phyloP scores from a whole-genome alignment of 1,284 basidiomycete genomes.

The Pyrrhoderma noxium region DNA sequence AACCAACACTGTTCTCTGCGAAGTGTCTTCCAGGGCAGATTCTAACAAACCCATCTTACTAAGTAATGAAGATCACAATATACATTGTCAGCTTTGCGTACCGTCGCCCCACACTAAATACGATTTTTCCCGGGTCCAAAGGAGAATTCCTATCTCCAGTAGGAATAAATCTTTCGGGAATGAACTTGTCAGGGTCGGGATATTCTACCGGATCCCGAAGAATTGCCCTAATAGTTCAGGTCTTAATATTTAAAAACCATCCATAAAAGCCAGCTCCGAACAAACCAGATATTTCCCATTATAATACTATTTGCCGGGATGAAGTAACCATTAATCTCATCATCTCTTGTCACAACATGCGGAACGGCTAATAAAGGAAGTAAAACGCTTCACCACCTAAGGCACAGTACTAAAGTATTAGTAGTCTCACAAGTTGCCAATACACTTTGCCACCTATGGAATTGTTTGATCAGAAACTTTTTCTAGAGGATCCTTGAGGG shows the following conservation, averaged over 20 bases:
- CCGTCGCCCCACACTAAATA: neutral
- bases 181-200: slow-evolving; percentile 18
- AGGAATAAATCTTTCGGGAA: slow-evolving; percentile 18
- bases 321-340: slow-evolving; percentile 18
- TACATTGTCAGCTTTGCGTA: neutral
- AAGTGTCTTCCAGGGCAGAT: too few relatives aligned
- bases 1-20: too few relatives aligned
- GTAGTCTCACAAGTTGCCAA: slow-evolving; percentile 29
- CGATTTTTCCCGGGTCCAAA: neutral
- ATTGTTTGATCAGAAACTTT: neutral
- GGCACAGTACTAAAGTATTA: too few relatives aligned
- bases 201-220: slow-evolving; percentile 13
- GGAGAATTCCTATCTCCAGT: neutral
- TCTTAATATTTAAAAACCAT: neutral
- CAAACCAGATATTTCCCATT: slow-evolving; percentile 21
- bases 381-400: neutral
- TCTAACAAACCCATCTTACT: too few relatives aligned
- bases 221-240: neutral
- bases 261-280: slow-evolving; percentile 16
- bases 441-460: slow-evolving; percentile 47
- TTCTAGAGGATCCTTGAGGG: neutral
- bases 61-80: neutral
- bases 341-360: slow-evolving; percentile 18
- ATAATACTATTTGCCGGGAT: slow-evolving; percentile 21
- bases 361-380: slow-evolving; percentile 13